These are phyloP conservation scores for Chamaecrista fasciculata DNA, from an alignment of 306 rosid genomes.

Conservation along the genomic window DNA sequence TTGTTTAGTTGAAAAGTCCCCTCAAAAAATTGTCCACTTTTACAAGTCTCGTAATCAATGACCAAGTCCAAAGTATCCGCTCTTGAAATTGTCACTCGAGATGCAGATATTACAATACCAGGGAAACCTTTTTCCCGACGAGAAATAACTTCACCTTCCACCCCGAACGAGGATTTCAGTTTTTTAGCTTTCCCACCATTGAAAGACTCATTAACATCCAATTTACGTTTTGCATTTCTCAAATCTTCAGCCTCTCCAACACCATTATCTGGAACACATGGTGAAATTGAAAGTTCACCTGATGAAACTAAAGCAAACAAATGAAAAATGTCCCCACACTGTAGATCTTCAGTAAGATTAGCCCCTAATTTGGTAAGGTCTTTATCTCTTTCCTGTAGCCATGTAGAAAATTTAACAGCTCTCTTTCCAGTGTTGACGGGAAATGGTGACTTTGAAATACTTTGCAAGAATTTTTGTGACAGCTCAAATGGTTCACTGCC, in stretches of 20 bases:
- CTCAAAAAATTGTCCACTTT: slow-evolving; percentile 32
- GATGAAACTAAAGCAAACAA: slow-evolving; percentile 78
- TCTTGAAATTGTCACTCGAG: slow-evolving; percentile 44
- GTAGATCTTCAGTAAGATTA: slow-evolving; percentile 65
- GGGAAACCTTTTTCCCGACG: slow-evolving; percentile 98
- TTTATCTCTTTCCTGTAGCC: slow-evolving; percentile 63
- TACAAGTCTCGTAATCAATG: slow-evolving; percentile 38
- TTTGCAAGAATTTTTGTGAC: slow-evolving; percentile 74
- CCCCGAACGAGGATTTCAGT: slow-evolving; percentile 49
- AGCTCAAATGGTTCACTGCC: slow-evolving; percentile 65
- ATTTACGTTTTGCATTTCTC: slow-evolving; percentile 74
- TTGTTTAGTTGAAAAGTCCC: slow-evolving; percentile 27
- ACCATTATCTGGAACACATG: slow-evolving; percentile 76
- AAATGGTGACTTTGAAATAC: slow-evolving; percentile 75
- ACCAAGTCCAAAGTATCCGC: slow-evolving; percentile 58
- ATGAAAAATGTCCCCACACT: slow-evolving; percentile 79
- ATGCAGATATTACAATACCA: slow-evolving; percentile 57
- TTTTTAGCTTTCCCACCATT: slow-evolving; percentile 57
- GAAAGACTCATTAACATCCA: slow-evolving; percentile 47
- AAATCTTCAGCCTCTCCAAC: slow-evolving; percentile 88
- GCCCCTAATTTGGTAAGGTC: slow-evolving; percentile 59
- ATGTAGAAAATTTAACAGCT: slow-evolving; percentile 59
- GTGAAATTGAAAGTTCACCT: slow-evolving; percentile 69
- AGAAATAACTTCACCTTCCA: slow-evolving; percentile 87
- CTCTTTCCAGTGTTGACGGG: slow-evolving; percentile 68